Conservation (phyloP, 2,329 filamentous ascomycete genomes). For the Zasmidium cellare region DNA sequence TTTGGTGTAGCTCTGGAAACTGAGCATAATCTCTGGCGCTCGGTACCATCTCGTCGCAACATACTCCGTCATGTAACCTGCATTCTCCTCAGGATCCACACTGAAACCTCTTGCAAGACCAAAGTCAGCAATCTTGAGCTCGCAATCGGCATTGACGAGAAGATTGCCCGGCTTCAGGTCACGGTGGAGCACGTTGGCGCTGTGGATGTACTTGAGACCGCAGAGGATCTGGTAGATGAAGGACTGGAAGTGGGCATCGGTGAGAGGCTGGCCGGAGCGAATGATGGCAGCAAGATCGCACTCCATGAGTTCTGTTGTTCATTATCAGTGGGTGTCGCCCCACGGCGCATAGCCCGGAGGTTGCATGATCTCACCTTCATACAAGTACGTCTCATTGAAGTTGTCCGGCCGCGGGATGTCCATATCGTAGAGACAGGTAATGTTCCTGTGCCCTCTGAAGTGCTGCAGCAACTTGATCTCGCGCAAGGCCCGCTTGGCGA, state of each 20-base stretch:
- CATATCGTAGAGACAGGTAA: conserved; percentile 99
- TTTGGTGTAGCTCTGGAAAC: conserved; percentile 99
- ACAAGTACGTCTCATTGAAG: conserved; percentile 99
- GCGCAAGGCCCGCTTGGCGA: conserved; percentile 94
- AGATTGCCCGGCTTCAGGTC: conserved; percentile 97
- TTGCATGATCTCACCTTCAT: conserved; percentile 71
- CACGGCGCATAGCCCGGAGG: too few relatives aligned
- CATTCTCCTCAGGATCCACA: conserved; percentile 95
- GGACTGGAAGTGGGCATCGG: conserved; percentile 98
- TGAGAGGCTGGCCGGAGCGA: conserved; percentile 91
- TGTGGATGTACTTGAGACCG: conserved; percentile 98
- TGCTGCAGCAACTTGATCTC: conserved; percentile 99
- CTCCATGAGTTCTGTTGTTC: conserved; percentile 84
- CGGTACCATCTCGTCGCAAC: conserved; percentile 98
- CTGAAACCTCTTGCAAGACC: conserved; percentile 95
- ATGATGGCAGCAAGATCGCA: conserved; percentile 98
- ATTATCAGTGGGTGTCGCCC: not conserved
- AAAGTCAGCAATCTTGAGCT: conserved; percentile 99
- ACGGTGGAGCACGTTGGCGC: conserved; percentile 93
- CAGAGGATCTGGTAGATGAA: conserved; percentile 99
- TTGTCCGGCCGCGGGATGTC: conserved; percentile 95
- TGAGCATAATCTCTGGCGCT: conserved; percentile 98
- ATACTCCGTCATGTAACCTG: conserved; percentile 99
- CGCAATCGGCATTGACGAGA: conserved; percentile 97
- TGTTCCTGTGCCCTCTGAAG: conserved; percentile 71